Evolutionary conservation across 2,329 filamentous ascomycete species (phyloP).

Genomic region (Sclerotinia trifoliorum): DNA sequence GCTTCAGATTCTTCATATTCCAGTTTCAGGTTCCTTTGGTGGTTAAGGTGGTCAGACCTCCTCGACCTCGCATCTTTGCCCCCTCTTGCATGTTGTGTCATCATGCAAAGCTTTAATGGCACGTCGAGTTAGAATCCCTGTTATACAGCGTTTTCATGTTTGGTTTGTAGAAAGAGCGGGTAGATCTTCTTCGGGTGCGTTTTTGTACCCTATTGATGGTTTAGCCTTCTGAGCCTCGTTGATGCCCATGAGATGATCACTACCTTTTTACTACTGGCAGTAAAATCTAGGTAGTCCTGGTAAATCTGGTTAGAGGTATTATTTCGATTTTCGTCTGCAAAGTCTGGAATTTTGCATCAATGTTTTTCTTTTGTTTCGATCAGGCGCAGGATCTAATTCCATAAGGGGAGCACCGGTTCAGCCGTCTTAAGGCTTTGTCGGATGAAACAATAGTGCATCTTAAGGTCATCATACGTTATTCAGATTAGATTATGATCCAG

Average conservation of each 20-base stretch:
- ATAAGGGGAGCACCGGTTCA: background rate
- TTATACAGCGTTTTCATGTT: background rate
- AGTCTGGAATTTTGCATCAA: too few species aligned
- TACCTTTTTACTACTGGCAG: background rate
- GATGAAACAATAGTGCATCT: background rate
- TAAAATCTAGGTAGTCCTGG: background rate
- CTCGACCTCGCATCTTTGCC: background rate
- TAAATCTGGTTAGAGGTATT: too few species aligned
- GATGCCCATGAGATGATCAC: background rate
- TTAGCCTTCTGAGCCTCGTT: background rate
- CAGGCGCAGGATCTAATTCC: background rate
- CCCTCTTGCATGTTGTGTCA: background rate
- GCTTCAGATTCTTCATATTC: background rate
- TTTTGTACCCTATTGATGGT: background rate
- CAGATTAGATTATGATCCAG: background rate
- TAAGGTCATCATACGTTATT: background rate
- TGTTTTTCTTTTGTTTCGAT: background rate
- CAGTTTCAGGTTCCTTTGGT: slow-evolving; percentile 4
- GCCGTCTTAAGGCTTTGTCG: background rate
- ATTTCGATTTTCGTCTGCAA: too few species aligned
- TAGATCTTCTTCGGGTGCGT: background rate
- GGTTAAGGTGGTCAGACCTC: background rate
- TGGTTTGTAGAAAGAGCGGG: background rate
- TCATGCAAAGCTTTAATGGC: background rate
- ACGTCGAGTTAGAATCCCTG: background rate